These are phyloP conservation scores for Cucurbitaria berberidis DNA, from an alignment of 2,329 filamentous ascomycete species.

Conservation along the genomic window DNA sequence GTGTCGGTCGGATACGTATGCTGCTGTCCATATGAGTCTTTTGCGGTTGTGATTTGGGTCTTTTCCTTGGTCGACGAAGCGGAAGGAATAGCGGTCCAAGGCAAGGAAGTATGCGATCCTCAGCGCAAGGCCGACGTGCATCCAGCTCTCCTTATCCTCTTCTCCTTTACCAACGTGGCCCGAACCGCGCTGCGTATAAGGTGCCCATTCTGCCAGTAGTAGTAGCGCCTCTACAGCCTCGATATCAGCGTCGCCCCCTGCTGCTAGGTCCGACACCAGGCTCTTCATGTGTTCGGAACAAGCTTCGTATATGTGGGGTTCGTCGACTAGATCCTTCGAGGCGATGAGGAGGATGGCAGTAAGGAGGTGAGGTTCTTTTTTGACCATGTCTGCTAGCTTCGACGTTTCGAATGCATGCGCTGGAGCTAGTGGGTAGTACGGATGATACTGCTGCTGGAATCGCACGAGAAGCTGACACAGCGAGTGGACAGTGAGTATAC, in stretches of 20 bases:
- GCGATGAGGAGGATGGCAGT: conserved; percentile 74
- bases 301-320: conserved; percentile 67
- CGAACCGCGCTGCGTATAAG: conserved; percentile 66
- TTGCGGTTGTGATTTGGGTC: conserved; percentile 67
- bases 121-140: conserved; percentile 74
- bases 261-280: conserved; percentile 69
- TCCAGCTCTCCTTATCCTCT: conserved; percentile 77
- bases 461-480: conserved; percentile 62
- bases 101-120: conserved; percentile 73
- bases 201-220: conserved; percentile 75
- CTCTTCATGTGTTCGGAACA: conserved; percentile 74
- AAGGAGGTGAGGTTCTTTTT: conserved; percentile 69
- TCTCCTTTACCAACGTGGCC: conserved; percentile 72
- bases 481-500: conserved; percentile 52
- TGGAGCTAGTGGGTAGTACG: conserved; percentile 72
- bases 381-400: conserved; percentile 62
- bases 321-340: conserved; percentile 71
- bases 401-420: conserved; percentile 62
- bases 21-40: conserved; percentile 70
- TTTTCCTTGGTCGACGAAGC: conserved; percentile 64
- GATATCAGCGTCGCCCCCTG: conserved; percentile 70
- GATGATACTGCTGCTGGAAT: conserved; percentile 70
- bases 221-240: conserved; percentile 74
- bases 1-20: conserved; percentile 44
- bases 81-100: conserved; percentile 71